Percentiles rank a stretch among this genome's conserved stretches.
phyloP scores from a whole-genome alignment of 208 protist species.

The Spongospora subterranea region DNA sequence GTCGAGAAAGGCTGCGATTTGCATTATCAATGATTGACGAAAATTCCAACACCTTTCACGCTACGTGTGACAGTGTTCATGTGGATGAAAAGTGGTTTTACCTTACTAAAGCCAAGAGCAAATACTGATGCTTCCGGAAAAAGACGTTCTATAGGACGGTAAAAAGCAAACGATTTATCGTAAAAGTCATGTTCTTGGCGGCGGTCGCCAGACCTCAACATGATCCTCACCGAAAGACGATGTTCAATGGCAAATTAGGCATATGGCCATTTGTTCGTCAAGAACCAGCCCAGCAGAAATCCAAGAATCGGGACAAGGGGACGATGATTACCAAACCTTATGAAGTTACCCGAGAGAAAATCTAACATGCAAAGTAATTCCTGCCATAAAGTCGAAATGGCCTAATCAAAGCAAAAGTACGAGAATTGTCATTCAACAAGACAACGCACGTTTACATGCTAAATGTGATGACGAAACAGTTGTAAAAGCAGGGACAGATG shows the following conservation, averaged over 20 bases:
- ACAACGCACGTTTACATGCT: constrained; percentile 41
- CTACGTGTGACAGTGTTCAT: too few species aligned
- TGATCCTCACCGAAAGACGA: neutral
- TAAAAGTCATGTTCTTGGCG: neutral
- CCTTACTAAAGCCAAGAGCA: too few species aligned
- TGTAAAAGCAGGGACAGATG: too few species aligned
- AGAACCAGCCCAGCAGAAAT: neutral
- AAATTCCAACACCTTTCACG: too few species aligned
- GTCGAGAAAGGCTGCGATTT: too few species aligned
- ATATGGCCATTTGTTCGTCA: neutral
- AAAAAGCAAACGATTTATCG: too few species aligned
- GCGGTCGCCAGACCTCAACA: neutral
- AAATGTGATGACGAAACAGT: too few species aligned
- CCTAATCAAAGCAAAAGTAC: neutral
- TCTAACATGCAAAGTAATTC: neutral
- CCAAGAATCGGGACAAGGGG: neutral
- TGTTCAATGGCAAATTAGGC: neutral
- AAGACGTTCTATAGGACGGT: too few species aligned
- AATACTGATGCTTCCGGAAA: too few species aligned
- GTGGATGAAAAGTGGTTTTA: too few species aligned
- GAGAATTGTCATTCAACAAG: constrained; percentile 20
- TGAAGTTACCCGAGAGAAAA: neutral
- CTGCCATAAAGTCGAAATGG: constrained; percentile 36
- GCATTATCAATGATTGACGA: too few species aligned
- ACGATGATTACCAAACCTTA: neutral